Evolutionary conservation across 2,329 filamentous ascomycete species (phyloP).

Genomic region (Pezicula neosporulosa): DNA sequence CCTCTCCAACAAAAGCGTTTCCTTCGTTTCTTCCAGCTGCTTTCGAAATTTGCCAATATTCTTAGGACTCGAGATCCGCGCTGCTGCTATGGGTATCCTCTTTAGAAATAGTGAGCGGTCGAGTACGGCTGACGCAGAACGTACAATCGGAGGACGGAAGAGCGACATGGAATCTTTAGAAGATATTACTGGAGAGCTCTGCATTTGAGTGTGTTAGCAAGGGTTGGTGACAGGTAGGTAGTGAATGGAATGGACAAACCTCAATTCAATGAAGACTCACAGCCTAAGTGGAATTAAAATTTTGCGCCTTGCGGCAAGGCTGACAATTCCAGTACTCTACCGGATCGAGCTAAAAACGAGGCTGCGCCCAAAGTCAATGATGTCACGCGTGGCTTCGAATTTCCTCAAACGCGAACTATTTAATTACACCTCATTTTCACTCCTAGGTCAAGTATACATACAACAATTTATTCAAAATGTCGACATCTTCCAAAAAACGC

Average conservation of each 20-base stretch:
- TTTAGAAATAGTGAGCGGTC: constrained; percentile 82
- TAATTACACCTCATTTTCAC: neutral
- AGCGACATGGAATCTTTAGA: constrained; percentile 44
- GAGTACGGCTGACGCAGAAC: constrained; percentile 68
- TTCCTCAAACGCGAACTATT: neutral
- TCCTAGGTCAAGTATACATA: too few relatives aligned
- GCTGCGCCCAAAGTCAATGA: neutral
- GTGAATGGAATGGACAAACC: constrained; percentile 8
- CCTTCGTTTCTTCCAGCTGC: constrained; percentile 59
- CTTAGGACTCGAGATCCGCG: constrained; percentile 69
- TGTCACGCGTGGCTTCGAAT: neutral
- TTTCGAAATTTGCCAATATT: constrained; percentile 64
- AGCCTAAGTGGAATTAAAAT: neutral
- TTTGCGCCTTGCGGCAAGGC: constrained; percentile 13
- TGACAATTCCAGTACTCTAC: too few relatives aligned
- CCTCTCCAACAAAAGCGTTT: constrained; percentile 63
- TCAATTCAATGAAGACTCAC: constrained; percentile 13
- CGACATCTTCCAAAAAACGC: constrained; percentile 45
- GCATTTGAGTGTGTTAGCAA: constrained; percentile 3
- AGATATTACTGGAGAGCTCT: constrained; percentile 13
- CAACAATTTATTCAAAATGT: constrained; percentile 11
- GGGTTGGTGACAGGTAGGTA: too few relatives aligned
- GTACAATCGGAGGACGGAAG: constrained; percentile 78
- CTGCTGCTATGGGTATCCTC: constrained; percentile 73
- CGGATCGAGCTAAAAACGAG: constrained; percentile 5